Conservation (phyloP, 768 basidiomycete species). For the Panellus pusillus region DNA sequence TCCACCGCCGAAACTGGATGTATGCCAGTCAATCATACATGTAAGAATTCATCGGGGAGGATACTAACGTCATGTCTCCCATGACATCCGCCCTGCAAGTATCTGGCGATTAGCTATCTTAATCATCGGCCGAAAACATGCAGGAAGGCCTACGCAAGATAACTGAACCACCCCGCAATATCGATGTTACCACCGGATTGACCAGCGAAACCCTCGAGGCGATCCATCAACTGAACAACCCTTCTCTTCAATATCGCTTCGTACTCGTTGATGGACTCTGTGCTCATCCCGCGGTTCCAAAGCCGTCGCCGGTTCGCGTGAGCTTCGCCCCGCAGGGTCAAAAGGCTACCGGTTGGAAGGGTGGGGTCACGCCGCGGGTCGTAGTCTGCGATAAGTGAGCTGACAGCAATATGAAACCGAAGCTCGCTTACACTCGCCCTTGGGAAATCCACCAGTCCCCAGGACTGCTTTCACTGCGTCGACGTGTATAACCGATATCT, state of each 20-base stretch:
- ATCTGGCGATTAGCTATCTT: background rate
- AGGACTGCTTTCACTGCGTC: constrained; percentile 11
- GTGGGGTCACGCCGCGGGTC: constrained; percentile 5
- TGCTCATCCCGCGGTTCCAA: constrained; percentile 51
- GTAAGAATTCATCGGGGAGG: constrained; percentile 4
- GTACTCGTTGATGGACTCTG: constrained; percentile 46
- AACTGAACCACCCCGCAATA: constrained; percentile 37
- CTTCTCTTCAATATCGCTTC: constrained; percentile 38
- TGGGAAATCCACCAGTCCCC: constrained; percentile 11
- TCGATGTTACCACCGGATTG: constrained; percentile 27
- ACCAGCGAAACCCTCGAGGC: constrained; percentile 24
- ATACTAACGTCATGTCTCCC: constrained; percentile 37
- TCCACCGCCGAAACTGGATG: constrained; percentile 21
- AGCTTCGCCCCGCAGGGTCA: constrained; percentile 6
- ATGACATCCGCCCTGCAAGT: constrained; percentile 38
- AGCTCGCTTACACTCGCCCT: constrained; percentile 9
- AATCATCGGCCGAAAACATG: background rate
- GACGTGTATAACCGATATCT: constrained; percentile 8
- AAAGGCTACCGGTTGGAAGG: background rate
- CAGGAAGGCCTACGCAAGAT: constrained; percentile 35
- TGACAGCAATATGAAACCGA: background rate
- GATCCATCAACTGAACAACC: constrained; percentile 38
- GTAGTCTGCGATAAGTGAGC: background rate
- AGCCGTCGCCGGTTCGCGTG: constrained; percentile 45
- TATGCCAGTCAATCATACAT: background rate